phyloP scores from a whole-genome alignment of 1,139 yeast species.

The Meyerozyma elateridarum region DNA sequence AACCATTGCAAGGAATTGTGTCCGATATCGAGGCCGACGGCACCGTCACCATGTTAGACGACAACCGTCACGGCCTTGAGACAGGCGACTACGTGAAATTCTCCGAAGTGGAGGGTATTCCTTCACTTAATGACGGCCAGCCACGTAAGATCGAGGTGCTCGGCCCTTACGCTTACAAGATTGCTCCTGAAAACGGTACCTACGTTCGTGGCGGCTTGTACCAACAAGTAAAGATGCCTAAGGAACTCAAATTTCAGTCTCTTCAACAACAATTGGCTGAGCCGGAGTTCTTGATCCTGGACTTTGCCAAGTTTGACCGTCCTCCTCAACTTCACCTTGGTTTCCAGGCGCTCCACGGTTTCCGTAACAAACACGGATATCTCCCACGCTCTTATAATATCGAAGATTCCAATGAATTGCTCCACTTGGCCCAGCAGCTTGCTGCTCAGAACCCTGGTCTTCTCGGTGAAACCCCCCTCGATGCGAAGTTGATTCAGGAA shows the following conservation, averaged over 20 bases:
- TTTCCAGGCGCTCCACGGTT: constrained; percentile 82
- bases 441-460: constrained; percentile 56
- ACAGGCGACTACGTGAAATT: constrained; percentile 90
- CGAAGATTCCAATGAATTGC: constrained; percentile 68
- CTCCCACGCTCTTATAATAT: constrained; percentile 76
- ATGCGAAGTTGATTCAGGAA: constrained; percentile 64
- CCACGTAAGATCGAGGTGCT: constrained; percentile 75
- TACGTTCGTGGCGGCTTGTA: constrained; percentile 85
- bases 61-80: constrained; percentile 86
- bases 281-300: constrained; percentile 83
- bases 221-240: constrained; percentile 88
- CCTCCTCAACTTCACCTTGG: constrained; percentile 88
- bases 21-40: constrained; percentile 88
- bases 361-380: constrained; percentile 51
- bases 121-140: constrained; percentile 61
- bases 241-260: constrained; percentile 55
- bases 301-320: constrained; percentile 90
- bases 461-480: constrained; percentile 48
- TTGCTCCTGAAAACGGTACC: constrained; percentile 51
- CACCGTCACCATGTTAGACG: constrained; percentile 87
- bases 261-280: constrained; percentile 56
- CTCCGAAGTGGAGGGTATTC: constrained; percentile 77
- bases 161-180: constrained; percentile 87
- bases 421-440: constrained; percentile 57
- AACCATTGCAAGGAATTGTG: constrained; percentile 79